phyloP scores from a whole-genome alignment of 768 basidiomycete genomes.

The Cantharellus cinnabarinus region DNA sequence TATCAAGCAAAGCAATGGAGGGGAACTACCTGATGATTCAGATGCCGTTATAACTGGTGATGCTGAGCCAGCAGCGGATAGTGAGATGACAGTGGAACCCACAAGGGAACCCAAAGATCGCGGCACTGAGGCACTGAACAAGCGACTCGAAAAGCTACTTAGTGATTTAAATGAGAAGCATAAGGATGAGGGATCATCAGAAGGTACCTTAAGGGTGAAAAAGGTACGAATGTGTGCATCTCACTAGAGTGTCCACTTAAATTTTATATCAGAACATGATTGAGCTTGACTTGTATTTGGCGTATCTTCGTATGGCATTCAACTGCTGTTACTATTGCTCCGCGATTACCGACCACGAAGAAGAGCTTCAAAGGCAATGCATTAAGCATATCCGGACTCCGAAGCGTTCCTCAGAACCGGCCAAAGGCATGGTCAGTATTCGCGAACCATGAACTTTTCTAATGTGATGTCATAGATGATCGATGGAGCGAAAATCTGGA shows the following conservation, averaged over 20 bases:
- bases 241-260: background rate
- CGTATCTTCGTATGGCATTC: slow-evolving; percentile 81
- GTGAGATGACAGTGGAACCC: slow-evolving; percentile 25
- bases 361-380: slow-evolving; percentile 91
- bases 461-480: slow-evolving; percentile 33
- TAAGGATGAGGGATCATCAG: slow-evolving; percentile 25
- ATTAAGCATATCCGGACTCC: slow-evolving; percentile 76
- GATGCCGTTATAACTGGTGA: slow-evolving; percentile 18
- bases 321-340: slow-evolving; percentile 97
- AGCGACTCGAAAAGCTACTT: slow-evolving; percentile 49
- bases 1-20: slow-evolving; percentile 14
- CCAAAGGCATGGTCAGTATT: background rate
- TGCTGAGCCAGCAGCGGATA: background rate
- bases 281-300: slow-evolving; percentile 79
- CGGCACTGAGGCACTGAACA: slow-evolving; percentile 64
- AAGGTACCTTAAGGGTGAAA: slow-evolving; percentile 45
- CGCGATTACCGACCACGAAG: slow-evolving; percentile 75
- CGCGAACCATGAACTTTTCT: no score
- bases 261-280: slow-evolving; percentile 35
- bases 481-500: slow-evolving; percentile 85
- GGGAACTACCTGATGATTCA: slow-evolving; percentile 12
- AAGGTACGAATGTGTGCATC: slow-evolving; percentile 29
- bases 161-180: slow-evolving; percentile 42
- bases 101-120: slow-evolving; percentile 32
- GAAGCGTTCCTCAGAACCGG: slow-evolving; percentile 13